Evolutionary conservation across 306 rosid genomes (phyloP).

Genomic region (Rubus idaeus): DNA sequence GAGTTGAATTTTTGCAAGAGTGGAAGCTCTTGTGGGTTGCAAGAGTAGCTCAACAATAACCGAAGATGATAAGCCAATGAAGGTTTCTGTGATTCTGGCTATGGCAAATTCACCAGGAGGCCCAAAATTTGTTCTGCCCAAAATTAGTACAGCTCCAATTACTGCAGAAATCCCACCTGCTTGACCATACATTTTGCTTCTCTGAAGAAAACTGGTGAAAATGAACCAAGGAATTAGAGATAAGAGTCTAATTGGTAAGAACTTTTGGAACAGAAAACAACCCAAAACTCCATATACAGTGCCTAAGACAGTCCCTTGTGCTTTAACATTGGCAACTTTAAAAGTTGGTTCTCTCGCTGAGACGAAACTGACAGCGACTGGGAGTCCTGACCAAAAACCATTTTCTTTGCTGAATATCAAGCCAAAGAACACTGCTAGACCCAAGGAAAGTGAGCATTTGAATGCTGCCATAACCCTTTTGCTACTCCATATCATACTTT

Average conservation of each 20-base stretch:
- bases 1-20: conserved; percentile 43
- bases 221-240: conserved; percentile 75
- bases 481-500: conserved; percentile 14
- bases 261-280: conserved; percentile 47
- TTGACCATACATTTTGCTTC: conserved; percentile 61
- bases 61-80: conserved; percentile 57
- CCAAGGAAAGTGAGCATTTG: conserved; percentile 54
- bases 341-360: conserved; percentile 62
- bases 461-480: conserved; percentile 40
- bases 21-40: conserved; percentile 58
- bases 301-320: conserved; percentile 70
- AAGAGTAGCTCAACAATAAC: conserved; percentile 49
- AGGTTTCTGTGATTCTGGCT: conserved; percentile 56
- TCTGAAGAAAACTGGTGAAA: conserved; percentile 60
- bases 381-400: conserved; percentile 66
- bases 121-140: conserved; percentile 59
- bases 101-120: conserved; percentile 64
- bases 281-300: conserved; percentile 61
- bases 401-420: conserved; percentile 49
- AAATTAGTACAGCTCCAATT: conserved; percentile 56
- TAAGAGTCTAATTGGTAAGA: conserved; percentile 40
- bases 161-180: conserved; percentile 71
- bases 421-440: conserved; percentile 59
- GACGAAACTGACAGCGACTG: conserved; percentile 54
- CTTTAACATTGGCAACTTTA: conserved; percentile 54